phyloP scores from a whole-genome alignment of 306 rosid species.

The Castanospermum australe region DNA sequence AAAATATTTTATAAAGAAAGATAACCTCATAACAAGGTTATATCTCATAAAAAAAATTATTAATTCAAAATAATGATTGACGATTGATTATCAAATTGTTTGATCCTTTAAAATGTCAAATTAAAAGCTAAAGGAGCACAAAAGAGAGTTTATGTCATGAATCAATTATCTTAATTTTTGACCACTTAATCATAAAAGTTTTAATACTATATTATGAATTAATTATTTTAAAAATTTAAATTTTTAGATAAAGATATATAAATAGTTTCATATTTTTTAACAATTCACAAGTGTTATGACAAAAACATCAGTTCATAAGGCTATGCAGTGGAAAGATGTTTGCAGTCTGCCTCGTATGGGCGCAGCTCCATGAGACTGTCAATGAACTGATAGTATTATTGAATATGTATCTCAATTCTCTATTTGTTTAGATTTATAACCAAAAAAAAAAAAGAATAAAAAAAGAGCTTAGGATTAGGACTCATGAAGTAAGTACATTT shows the following conservation, averaged over 20 bases:
- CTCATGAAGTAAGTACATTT: slow-evolving; percentile 1
- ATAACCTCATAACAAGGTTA: no score
- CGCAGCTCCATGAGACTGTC: neutral
- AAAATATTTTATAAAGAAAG: no score
- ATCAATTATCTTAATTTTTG: no score
- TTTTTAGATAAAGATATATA: no score
- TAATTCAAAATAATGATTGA: no score
- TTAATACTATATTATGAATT: no score
- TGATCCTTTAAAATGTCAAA: no score
- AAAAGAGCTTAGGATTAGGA: neutral
- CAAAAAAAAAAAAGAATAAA: neutral
- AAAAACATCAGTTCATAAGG: neutral
- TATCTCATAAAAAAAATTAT: no score
- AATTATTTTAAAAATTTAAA: no score
- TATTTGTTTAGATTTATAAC: neutral
- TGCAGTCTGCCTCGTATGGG: neutral
- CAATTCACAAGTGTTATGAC: neutral
- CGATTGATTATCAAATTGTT: no score
- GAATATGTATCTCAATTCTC: neutral
- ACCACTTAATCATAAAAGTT: no score
- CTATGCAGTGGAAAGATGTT: neutral
- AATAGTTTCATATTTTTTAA: no score
- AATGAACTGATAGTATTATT: neutral
- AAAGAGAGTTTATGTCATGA: neutral
- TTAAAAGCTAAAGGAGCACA: neutral